Evolutionary conservation across 2,329 filamentous ascomycete species (phyloP), one percentile per base, ranked within the genome.

Genomic region (Arthrobotrys entomopaga): DNA sequence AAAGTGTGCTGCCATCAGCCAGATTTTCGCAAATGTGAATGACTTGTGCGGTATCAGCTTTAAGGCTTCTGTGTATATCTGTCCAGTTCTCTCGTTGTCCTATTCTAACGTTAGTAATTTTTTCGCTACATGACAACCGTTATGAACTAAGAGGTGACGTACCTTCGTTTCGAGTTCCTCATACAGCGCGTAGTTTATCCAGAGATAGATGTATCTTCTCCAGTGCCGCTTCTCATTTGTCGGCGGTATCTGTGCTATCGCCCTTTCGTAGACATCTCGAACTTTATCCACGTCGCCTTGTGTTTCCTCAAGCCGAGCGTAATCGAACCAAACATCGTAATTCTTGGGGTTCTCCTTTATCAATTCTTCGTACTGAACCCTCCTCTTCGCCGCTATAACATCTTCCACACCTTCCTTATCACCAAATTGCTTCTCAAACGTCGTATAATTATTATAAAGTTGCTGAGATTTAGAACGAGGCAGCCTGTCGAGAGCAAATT

Each of bases 301-400:
- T 0, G 88, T 87, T 82, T 99, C 95, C 81, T 99, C 95, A 5
- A 99, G 84, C 6, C 91, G 87, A 24, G 93, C 93, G 81, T 94
- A 97, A 82, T 98, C 95, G 78, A 99, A 94, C 95, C 95, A 99
- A 11, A 89, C 87, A 80, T 99, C 95, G 84, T 99, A 99, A 82
- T 97, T 97, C 80, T 96, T 95, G 1, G 93, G 88, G 79, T 97
- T 98, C 80, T 96, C 91, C 79, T 93, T 94, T 77, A 98, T 87
- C 80, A 95, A 90, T 78, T 97, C 92, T 82, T 99, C 95, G 82
- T 99, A 99, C 76, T 95, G 89, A 16, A 96, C 90, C 78, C 95
- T 86, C 77, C 95, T 87, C 81, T 99, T 99, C 15, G 93, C 93
- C n/a, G 98, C 81, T 29, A 99, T 92, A 7, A 98, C 93, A 80